phyloP scores from a whole-genome alignment of 495 filamentous ascomycete genomes.

The Emericellopsis terricola region DNA sequence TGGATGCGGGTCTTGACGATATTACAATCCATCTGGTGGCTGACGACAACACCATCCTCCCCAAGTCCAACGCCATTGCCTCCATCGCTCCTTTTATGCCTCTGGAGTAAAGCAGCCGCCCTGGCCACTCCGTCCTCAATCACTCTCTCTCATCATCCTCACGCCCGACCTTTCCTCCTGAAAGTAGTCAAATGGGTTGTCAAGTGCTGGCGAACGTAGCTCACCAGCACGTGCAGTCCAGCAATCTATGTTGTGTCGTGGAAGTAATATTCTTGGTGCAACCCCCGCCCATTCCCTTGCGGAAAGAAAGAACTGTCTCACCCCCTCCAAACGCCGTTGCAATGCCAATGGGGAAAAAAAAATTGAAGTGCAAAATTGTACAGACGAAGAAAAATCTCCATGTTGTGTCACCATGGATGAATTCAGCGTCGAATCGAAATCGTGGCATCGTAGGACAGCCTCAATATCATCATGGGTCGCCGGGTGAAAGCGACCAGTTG shows the following conservation, averaged over 20 bases:
- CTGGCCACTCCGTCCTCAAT: not conserved
- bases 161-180: slow-evolving; percentile 1
- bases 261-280: slow-evolving; percentile 4
- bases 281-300: too few species aligned
- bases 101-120: not conserved
- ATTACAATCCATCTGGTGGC: too few species aligned
- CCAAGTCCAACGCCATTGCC: too few species aligned
- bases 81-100: too few species aligned
- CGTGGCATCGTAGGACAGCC: too few species aligned
- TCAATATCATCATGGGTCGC: too few species aligned
- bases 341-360: slow-evolving; percentile 22
- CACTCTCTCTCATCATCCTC: not conserved
- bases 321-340: slow-evolving; percentile 31
- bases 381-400: slow-evolving; percentile 10
- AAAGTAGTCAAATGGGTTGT: slow-evolving; percentile 1
- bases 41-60: too few species aligned
- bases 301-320: too few species aligned
- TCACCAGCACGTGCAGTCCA: not conserved
- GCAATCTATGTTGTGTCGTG: slow-evolving; percentile 12
- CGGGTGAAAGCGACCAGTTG: too few species aligned
- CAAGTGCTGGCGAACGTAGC: not conserved
- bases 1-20: too few species aligned
- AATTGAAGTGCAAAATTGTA: slow-evolving; percentile 12
- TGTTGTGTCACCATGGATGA: too few species aligned
- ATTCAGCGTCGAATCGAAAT: too few species aligned